These are phyloP conservation scores for Periglandula ipomoeae DNA, from an alignment of 2,329 filamentous ascomycete species.

Conservation along the genomic window DNA sequence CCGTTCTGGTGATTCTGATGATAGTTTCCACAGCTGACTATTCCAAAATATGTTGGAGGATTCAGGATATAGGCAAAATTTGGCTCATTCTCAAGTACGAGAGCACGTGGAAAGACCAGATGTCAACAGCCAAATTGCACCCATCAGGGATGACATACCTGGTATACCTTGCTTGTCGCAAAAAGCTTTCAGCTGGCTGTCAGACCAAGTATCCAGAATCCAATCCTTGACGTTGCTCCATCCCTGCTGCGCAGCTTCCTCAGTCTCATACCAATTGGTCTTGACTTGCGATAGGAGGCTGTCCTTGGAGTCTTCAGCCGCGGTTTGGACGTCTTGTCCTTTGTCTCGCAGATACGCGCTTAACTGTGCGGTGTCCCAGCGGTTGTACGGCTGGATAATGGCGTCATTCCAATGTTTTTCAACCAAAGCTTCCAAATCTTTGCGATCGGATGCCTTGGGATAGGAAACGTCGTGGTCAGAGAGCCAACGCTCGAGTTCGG, in stretches of 20 bases:
- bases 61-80: too few species aligned
- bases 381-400: conserved; percentile 64
- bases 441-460: conserved; percentile 82
- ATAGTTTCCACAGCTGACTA: too few species aligned
- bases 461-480: conserved; percentile 87
- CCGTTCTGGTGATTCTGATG: too few species aligned
- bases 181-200: conserved; percentile 89
- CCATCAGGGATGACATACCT: conserved; percentile 36
- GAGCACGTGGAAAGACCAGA: too few species aligned
- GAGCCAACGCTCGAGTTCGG: conserved; percentile 94
- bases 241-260: conserved; percentile 64
- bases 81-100: too few species aligned
- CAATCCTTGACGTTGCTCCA: conserved; percentile 72
- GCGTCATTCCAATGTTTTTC: conserved; percentile 81
- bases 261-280: conserved; percentile 66
- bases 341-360: conserved; percentile 59
- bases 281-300: conserved; percentile 61
- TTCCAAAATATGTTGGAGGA: too few species aligned
- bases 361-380: conserved; percentile 65
- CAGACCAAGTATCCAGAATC: conserved; percentile 93
- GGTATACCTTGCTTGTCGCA: conserved; percentile 82
- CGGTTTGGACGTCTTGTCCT: conserved; percentile 59
- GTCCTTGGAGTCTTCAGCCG: conserved; percentile 60
- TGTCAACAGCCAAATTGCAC: too few species aligned
- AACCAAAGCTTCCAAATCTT: conserved; percentile 87